These are phyloP conservation scores for Aureobasidium sp. DNA, from an alignment of 2,329 filamentous ascomycete species.

Conservation along the genomic window DNA sequence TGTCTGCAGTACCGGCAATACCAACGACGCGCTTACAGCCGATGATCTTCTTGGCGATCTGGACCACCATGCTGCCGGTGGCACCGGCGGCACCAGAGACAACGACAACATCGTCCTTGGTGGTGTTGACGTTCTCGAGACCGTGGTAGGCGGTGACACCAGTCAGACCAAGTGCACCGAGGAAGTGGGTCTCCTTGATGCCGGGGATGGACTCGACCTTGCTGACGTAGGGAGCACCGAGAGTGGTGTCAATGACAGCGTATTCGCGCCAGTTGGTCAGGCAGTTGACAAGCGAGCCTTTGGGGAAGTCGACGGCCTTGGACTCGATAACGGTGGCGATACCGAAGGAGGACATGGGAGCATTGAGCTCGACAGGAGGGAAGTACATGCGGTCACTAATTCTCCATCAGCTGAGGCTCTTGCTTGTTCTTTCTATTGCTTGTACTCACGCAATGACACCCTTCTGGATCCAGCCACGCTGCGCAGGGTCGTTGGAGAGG, in stretches of 20 bases:
- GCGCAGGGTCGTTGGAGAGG: constrained; percentile 48
- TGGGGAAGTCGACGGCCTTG: constrained; percentile 25
- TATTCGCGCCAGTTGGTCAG: constrained; percentile 37
- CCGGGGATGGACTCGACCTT: constrained; percentile 25
- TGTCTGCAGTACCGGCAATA: constrained; percentile 46
- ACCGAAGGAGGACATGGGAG: constrained; percentile 32
- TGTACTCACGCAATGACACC: constrained; percentile 18
- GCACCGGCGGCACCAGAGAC: constrained; percentile 44
- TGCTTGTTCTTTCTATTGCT: neutral
- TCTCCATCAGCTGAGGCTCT: neutral
- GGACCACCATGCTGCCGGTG: constrained; percentile 43
- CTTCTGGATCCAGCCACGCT: constrained; percentile 44
- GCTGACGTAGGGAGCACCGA: constrained; percentile 26
- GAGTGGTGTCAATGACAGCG: constrained; percentile 27
- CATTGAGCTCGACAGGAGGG: constrained; percentile 36
- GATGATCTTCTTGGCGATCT: constrained; percentile 46
- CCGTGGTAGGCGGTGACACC: constrained; percentile 44
- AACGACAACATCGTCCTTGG: constrained; percentile 39
- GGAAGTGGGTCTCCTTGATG: constrained; percentile 37
- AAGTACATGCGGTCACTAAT: constrained; percentile 39
- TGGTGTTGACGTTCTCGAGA: constrained; percentile 34
- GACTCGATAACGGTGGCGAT: constrained; percentile 35
- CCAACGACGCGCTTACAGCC: constrained; percentile 41
- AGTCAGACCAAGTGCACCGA: constrained; percentile 40
- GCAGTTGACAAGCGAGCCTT: constrained; percentile 32